A percentile compares a stretch with the other conserved stretches of the same genome.
phyloP scores from a whole-genome alignment of 164 flowering plant species.

The Chloranthus sessilifolius region DNA sequence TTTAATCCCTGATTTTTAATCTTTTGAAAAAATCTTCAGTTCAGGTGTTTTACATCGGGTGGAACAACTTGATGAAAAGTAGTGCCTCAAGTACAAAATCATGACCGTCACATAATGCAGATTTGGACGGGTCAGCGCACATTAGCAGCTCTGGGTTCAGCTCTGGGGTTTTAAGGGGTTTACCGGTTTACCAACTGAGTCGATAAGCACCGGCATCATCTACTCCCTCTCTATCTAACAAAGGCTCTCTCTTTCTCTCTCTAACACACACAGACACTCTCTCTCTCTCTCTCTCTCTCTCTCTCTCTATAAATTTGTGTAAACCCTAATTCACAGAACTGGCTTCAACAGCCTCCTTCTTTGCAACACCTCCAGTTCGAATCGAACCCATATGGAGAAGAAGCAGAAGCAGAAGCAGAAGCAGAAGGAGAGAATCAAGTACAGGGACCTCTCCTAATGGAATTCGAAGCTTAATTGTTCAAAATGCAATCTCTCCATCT shows the following conservation, averaged over 20 bases:
- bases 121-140: too few relatives aligned
- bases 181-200: too few relatives aligned
- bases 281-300: slow-evolving; percentile 7
- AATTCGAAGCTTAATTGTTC: background rate
- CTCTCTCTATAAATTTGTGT: slow-evolving; percentile 7
- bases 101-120: too few relatives aligned
- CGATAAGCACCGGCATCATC: too few relatives aligned
- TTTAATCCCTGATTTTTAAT: too few relatives aligned
- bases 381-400: slow-evolving; percentile 22
- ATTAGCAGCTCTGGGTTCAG: too few relatives aligned
- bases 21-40: too few relatives aligned
- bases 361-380: slow-evolving; percentile 33
- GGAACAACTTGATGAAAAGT: too few relatives aligned
- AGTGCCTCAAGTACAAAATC: too few relatives aligned
- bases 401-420: slow-evolving; percentile 6
- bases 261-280: background rate
- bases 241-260: background rate
- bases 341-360: slow-evolving; percentile 48
- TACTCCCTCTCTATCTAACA: slow-evolving; percentile 1
- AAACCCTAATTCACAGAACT: slow-evolving; percentile 15
- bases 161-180: too few relatives aligned
- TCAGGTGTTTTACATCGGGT: too few relatives aligned
- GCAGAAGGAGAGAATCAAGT: background rate
- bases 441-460: background rate
- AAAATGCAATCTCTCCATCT: background rate